These are phyloP conservation scores for Coemansia reversa DNA, from an alignment of 192 early-diverging fungal genomes.

Conservation along the genomic window DNA sequence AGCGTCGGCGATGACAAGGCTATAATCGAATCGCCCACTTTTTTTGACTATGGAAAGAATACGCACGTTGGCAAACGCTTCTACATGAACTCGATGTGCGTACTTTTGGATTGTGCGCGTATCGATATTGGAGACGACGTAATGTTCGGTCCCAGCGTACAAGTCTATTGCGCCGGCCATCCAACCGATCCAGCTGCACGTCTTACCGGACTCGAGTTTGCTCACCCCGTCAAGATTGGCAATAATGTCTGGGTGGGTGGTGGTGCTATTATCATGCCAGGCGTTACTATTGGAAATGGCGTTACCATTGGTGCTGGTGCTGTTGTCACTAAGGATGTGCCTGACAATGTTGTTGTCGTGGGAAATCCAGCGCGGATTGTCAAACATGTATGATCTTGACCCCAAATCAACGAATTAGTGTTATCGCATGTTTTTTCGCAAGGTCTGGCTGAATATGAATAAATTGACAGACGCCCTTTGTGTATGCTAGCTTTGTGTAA, in stretches of 20 bases:
- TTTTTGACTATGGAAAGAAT: conserved; percentile 77
- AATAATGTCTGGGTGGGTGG: conserved; percentile 90
- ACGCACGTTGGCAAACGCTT: conserved; percentile 70
- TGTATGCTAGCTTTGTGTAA: not conserved
- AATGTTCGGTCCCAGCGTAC: conserved; percentile 75
- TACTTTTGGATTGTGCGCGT: conserved; percentile 70
- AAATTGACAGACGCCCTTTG: no score
- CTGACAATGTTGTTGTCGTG: conserved; percentile 69
- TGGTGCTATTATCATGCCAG: conserved; percentile 72
- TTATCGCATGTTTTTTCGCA: conserved; percentile 10
- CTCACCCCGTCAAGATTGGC: conserved; percentile 63
- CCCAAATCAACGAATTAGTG: not conserved
- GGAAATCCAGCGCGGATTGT: conserved; percentile 87
- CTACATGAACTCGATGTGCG: conserved; percentile 76
- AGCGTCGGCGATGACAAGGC: conserved; percentile 54
- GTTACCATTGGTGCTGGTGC: conserved; percentile 74
- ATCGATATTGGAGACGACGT: conserved; percentile 75
- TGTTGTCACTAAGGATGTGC: conserved; percentile 89
- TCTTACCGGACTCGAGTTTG: conserved; percentile 18
- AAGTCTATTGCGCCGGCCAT: conserved; percentile 72
- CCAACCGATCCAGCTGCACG: conserved; percentile 59
- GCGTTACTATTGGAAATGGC: conserved; percentile 85
- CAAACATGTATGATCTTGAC: conserved; percentile 45
- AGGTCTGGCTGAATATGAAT: not conserved
- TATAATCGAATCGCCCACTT: conserved; percentile 68